Evolutionary conservation across 345 rosid genomes (phyloP).

Genomic region (Eucalyptus sp.): DNA sequence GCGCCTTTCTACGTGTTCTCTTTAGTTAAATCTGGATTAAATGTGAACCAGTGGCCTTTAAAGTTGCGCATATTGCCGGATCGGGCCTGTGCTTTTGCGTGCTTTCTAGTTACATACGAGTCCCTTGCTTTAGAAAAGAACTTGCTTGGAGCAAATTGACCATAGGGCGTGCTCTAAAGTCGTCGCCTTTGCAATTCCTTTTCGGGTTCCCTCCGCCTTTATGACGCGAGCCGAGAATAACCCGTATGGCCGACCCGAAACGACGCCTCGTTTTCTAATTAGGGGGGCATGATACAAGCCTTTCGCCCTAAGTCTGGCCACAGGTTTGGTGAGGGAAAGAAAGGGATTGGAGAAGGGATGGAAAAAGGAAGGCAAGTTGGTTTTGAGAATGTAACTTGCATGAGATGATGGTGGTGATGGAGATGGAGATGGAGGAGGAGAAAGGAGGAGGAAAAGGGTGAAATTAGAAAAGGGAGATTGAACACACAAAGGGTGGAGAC

Average conservation of each 20-base stretch:
- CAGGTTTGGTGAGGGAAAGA: neutral
- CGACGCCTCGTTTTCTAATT: neutral
- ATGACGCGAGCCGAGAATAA: neutral
- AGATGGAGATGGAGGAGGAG: neutral
- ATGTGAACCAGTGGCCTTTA: neutral
- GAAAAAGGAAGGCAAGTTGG: neutral
- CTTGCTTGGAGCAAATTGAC: neutral
- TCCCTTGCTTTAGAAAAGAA: neutral
- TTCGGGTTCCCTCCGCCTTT: neutral
- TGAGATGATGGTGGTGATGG: neutral
- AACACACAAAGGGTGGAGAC: neutral
- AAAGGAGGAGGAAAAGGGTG: neutral
- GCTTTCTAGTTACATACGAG: neutral
- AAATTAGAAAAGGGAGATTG: neutral
- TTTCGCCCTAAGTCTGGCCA: neutral
- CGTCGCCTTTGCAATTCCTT: neutral
- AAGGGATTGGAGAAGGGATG: neutral
- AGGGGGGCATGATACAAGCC: neutral
- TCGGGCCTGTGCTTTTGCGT: neutral
- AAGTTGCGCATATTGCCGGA: neutral
- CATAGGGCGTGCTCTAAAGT: neutral
- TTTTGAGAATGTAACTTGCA: neutral
- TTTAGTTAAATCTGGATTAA: neutral
- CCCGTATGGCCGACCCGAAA: neutral
- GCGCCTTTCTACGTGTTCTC: neutral